Evolutionary conservation across 352 stramenopile genomes (phyloP).

Genomic region (Thalassiosira sp.): DNA sequence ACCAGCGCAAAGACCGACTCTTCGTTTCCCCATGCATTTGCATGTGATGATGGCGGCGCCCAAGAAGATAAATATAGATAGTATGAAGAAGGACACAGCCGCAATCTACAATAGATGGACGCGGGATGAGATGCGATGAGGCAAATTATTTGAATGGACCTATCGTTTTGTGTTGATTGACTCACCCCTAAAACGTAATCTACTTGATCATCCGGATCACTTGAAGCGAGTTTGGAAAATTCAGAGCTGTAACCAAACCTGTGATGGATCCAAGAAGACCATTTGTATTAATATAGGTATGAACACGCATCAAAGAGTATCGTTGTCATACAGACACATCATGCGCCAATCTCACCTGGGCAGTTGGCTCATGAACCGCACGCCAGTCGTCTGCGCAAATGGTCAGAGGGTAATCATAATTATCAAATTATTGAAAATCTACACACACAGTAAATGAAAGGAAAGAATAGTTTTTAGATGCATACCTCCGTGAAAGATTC

Average conservation of each 20-base stretch:
- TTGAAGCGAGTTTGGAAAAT: slow-evolving; percentile 43
- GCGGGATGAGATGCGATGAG: slow-evolving; percentile 10
- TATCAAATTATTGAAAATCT: background rate
- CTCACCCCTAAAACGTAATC: slow-evolving; percentile 52
- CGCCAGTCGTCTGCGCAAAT: slow-evolving; percentile 11
- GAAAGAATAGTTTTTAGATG: too few species aligned
- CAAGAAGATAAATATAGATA: slow-evolving; percentile 41
- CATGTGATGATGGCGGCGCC: slow-evolving; percentile 14
- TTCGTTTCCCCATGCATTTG: slow-evolving; percentile 34
- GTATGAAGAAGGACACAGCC: slow-evolving; percentile 27
- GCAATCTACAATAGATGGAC: slow-evolving; percentile 18
- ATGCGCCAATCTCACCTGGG: slow-evolving; percentile 28
- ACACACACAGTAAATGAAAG: too few species aligned
- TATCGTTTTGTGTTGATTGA: slow-evolving; percentile 1
- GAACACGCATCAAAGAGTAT: background rate
- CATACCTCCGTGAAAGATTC: too few species aligned
- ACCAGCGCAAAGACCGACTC: slow-evolving; percentile 21
- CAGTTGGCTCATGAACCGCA: slow-evolving; percentile 20
- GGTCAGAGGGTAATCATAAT: background rate
- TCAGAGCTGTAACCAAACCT: slow-evolving; percentile 46
- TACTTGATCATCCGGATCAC: slow-evolving; percentile 30
- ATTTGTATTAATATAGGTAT: background rate
- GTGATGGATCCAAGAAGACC: background rate
- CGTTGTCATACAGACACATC: too few species aligned
- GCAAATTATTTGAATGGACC: background rate